Conservation (phyloP, 179 eudicot genomes). For the Camellia oleifera region DNA sequence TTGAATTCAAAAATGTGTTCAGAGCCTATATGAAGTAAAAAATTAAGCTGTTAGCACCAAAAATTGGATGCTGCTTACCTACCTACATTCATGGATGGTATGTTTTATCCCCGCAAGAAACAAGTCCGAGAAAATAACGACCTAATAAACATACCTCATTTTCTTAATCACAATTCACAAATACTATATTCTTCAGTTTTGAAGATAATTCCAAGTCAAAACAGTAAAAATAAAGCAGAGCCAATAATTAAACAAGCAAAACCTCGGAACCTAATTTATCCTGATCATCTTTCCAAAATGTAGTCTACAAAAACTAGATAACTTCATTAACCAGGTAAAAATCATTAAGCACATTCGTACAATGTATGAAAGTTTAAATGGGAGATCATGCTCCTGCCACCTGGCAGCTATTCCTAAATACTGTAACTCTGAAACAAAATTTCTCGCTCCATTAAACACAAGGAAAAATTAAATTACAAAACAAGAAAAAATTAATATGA, state of each 20-base stretch:
- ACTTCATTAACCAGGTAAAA: neutral
- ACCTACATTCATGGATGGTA: no score
- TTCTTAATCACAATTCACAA: no score
- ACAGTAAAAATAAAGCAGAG: neutral
- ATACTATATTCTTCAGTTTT: no score
- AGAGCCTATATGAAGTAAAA: no score
- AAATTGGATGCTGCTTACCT: no score
- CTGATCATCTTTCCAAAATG: neutral
- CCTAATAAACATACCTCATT: no score
- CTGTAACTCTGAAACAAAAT: neutral
- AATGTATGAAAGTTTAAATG: neutral
- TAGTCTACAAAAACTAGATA: neutral
- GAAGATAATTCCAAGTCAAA: neutral
- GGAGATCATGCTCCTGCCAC: neutral
- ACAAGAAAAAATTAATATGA: neutral
- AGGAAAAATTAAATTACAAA: constrained; percentile 9
- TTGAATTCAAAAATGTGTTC: no score
- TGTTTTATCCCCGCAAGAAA: neutral
- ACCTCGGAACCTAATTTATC: neutral
- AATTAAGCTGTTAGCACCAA: no score
- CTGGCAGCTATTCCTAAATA: neutral
- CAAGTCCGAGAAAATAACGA: neutral
- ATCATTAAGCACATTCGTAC: neutral
- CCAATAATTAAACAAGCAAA: neutral
- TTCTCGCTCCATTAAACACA: neutral